Evolutionary conservation across 1,139 yeast species (phyloP).

Genomic region (Nakaseomyces nivariensis): DNA sequence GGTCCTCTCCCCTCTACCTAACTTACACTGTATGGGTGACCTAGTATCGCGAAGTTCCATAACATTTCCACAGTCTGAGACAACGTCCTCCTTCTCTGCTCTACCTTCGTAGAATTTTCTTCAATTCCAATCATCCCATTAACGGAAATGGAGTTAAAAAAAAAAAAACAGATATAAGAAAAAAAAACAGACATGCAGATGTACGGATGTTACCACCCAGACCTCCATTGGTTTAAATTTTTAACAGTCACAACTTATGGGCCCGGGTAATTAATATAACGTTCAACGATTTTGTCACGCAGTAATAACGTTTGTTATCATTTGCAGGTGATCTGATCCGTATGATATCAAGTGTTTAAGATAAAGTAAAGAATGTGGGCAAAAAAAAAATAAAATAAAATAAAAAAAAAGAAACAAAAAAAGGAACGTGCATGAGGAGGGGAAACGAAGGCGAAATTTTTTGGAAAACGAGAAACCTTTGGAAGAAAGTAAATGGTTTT

Average conservation of each 20-base stretch:
- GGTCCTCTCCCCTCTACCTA: too few relatives aligned
- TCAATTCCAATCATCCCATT: too few relatives aligned
- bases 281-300: not conserved
- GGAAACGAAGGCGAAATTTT: not conserved
- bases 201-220: not conserved
- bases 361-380: too few relatives aligned
- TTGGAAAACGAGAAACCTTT: not conserved
- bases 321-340: not conserved
- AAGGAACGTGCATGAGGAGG: not conserved
- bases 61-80: too few relatives aligned
- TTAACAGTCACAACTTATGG: not conserved
- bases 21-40: too few relatives aligned
- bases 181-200: not conserved
- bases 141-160: not conserved
- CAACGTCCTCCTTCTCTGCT: too few relatives aligned
- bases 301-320: not conserved
- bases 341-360: too few relatives aligned
- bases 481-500: not conserved
- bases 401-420: not conserved
- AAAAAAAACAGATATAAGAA: not conserved
- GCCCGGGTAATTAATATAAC: not conserved
- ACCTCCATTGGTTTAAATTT: too few relatives aligned
- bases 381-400: too few relatives aligned
- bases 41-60: too few relatives aligned
- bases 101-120: too few relatives aligned